Conservation (phyloP, 2,329 filamentous ascomycete genomes). For the Trichophaea hybrida region DNA sequence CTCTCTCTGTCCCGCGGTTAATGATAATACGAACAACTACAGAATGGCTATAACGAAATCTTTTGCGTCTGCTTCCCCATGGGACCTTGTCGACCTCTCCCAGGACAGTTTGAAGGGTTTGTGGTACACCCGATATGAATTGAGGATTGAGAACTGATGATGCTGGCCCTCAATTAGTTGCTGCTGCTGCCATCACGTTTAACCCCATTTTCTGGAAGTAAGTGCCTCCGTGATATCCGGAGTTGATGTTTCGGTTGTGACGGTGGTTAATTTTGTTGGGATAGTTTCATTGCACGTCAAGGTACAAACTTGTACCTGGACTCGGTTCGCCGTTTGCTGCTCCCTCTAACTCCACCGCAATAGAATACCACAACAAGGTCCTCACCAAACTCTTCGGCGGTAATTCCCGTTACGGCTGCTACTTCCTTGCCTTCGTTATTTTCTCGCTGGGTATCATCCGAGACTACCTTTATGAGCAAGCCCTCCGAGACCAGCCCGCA, state of each 20-base stretch:
- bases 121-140: conserved; percentile 28
- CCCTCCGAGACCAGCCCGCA: conserved; percentile 49
- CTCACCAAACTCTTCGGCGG: conserved; percentile 77
- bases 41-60: conserved; percentile 14
- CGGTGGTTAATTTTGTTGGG: not conserved
- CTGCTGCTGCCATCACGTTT: conserved; percentile 69
- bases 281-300: conserved; percentile 59
- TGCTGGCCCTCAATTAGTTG: conserved; percentile 43
- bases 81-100: conserved; percentile 46
- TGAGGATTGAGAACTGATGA: conserved; percentile 21
- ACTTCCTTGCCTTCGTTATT: conserved; percentile 73
- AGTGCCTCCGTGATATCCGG: conserved; percentile 32
- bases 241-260: conserved; percentile 7
- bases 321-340: not conserved
- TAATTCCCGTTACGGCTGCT: conserved; percentile 67
- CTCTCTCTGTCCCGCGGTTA: no score
- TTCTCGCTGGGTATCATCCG: conserved; percentile 83
- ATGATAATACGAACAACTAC: not conserved
- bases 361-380: conserved; percentile 83
- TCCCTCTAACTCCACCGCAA: conserved; percentile 17
- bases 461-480: conserved; percentile 62
- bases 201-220: conserved; percentile 99
- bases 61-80: conserved; percentile 13
- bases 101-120: conserved; percentile 53
- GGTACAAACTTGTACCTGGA: not conserved